Conservation (phyloP, 2,329 filamentous ascomycete genomes). For the Fusarium metavorans region DNA sequence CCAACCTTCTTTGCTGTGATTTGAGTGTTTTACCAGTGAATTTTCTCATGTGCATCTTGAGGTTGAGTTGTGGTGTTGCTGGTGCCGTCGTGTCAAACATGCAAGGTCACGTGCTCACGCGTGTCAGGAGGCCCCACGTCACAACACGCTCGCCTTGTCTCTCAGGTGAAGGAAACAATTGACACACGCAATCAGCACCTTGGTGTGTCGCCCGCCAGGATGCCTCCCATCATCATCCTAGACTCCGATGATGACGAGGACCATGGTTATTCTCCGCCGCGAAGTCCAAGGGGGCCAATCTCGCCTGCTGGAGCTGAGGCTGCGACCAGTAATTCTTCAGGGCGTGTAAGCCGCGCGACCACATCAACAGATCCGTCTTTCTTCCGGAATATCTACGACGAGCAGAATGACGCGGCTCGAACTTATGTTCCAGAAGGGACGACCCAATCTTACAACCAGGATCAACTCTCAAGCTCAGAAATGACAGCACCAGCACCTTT, state of each 20-base stretch:
- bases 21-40: background rate
- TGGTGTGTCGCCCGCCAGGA: constrained; percentile 22
- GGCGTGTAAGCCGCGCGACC: constrained; percentile 46
- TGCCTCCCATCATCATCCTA: constrained; percentile 49
- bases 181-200: background rate
- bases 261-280: constrained; percentile 36
- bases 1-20: background rate
- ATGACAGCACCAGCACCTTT: constrained; percentile 44
- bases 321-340: constrained; percentile 37
- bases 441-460: constrained; percentile 12
- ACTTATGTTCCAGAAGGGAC: constrained; percentile 31
- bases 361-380: constrained; percentile 62
- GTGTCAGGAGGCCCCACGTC: constrained; percentile 20
- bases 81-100: background rate
- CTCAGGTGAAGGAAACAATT: constrained; percentile 15
- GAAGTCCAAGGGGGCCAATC: constrained; percentile 7
- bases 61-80: background rate
- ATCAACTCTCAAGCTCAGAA: constrained; percentile 39
- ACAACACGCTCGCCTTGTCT: constrained; percentile 26
- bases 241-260: constrained; percentile 58
- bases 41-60: background rate
- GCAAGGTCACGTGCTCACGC: constrained; percentile 38
- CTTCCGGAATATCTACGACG: constrained; percentile 61
- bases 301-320: constrained; percentile 8
- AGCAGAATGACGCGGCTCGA: constrained; percentile 54